Base-by-base conservation (phyloP, 1,284 basidiomycete species). In the Papiliotrema laurentii region DNA sequence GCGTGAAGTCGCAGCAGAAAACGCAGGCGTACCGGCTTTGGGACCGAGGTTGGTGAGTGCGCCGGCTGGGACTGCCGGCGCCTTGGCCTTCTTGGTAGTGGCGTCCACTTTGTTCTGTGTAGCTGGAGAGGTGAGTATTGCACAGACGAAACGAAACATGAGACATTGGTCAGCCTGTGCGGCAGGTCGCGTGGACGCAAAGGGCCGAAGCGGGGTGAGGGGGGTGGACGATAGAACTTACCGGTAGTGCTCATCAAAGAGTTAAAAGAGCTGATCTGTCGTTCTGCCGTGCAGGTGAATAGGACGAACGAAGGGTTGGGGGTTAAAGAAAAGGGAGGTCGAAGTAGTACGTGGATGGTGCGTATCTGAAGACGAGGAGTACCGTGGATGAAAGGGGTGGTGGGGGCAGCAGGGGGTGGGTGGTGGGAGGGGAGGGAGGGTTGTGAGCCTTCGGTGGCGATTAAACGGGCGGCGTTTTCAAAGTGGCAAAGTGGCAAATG, bases 81-180 rank as follows among this genome's bases (percentile, higher is more conserved):
- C 63, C 63, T 70, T 66, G 49, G 56, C 51, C 51, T 67, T 70
- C 54, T 68, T 65, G 53, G 64, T 49, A 56, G 63, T 64, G 64
- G 66, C 67, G 67, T 72, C 69, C 71, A 73, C 71, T 68, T 72
- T 74, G 70, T 53, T 44, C 21, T 53, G 51, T 49, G 60, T 53
- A 42, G 45, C 51, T 53, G 49, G 34, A 18, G 9, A 28, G 34
- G 13, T 38, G 16, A 24, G 28, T n/a, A n/a, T n/a, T n/a, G n/a
- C n/a, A n/a, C n/a, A n/a, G n/a, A n/a, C n/a, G n/a, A n/a, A n/a
- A n/a, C n/a, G n/a, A n/a, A n/a, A n/a, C n/a, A n/a, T n/a, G n/a
- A n/a, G 13, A 46, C 44, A 34, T 46, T 46, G 37, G 44, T 46
- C 44, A 46, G 44, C 44, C 13, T 22, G 18, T 39, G 18, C 31